Conservation (phyloP, 345 rosid genomes). For the Brassica carinata region DNA sequence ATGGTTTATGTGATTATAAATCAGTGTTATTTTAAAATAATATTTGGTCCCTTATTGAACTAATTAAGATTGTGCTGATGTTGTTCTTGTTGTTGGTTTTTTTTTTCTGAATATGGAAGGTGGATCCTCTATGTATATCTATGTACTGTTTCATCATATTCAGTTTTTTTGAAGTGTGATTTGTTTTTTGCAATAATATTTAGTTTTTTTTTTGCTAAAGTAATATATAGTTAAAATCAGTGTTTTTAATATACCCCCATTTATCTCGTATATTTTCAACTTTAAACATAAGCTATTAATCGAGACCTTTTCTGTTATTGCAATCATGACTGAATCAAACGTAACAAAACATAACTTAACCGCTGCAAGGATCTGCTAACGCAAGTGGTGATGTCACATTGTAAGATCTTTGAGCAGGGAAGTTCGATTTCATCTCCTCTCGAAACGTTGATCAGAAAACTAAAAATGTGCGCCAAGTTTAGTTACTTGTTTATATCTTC, state of each 20-base stretch:
- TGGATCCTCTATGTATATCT: not conserved
- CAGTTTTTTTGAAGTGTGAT: slow-evolving; percentile 20
- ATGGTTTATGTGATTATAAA: not conserved
- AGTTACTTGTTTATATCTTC: not conserved
- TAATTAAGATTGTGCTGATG: slow-evolving; percentile 1
- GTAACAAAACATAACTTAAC: not conserved
- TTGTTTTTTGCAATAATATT: slow-evolving; percentile 6
- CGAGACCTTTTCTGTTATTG: not conserved
- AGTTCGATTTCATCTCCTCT: not conserved
- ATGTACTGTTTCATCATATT: slow-evolving; percentile 15
- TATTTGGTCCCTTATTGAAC: slow-evolving; percentile 9
- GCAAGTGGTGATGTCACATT: not conserved
- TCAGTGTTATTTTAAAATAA: not conserved
- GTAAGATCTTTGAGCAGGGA: not conserved
- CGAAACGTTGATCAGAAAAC: not conserved
- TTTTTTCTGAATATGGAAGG: slow-evolving; percentile 22
- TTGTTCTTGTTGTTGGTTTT: not conserved
- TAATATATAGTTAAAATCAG: not conserved
- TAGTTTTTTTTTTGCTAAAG: not conserved
- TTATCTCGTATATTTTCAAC: not conserved
- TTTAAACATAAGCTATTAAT: not conserved
- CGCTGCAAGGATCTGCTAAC: not conserved
- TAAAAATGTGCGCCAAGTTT: not conserved
- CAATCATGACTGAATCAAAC: not conserved
- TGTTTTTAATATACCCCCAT: not conserved